Percentiles rank a stretch among this genome's conserved stretches.
phyloP scores from a whole-genome alignment of 352 stramenopile species.

The Phytophthora colocasiae region DNA sequence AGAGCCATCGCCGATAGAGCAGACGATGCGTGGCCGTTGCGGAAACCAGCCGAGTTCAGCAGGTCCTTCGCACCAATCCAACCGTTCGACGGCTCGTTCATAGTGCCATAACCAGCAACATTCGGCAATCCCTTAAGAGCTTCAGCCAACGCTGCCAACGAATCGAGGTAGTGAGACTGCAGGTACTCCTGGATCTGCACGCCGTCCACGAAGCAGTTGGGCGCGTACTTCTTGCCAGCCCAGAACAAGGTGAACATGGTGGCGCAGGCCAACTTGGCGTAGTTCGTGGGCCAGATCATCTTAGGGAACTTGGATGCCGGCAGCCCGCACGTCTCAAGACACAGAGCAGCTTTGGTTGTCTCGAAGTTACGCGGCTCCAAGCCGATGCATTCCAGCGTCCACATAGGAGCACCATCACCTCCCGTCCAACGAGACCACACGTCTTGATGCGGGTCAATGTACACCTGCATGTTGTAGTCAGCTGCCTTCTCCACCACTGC shows the following conservation, averaged over 20 bases:
- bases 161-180: slow-evolving; percentile 86
- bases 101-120: slow-evolving; percentile 86
- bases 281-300: slow-evolving; percentile 94
- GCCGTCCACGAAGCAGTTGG: slow-evolving; percentile 68
- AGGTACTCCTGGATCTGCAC: slow-evolving; percentile 85
- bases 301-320: slow-evolving; percentile 65
- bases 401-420: slow-evolving; percentile 87
- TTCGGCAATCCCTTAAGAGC: slow-evolving; percentile 73
- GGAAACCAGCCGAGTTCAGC: slow-evolving; percentile 48
- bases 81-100: slow-evolving; percentile 88
- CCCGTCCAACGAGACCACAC: slow-evolving; percentile 90
- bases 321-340: slow-evolving; percentile 57
- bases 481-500: slow-evolving; percentile 63
- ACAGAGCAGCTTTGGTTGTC: slow-evolving; percentile 71
- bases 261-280: slow-evolving; percentile 83
- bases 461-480: slow-evolving; percentile 74
- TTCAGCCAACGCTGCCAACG: slow-evolving; percentile 68
- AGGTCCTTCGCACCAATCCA: slow-evolving; percentile 73
- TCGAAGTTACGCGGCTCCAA: slow-evolving; percentile 81
- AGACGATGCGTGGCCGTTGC: slow-evolving; percentile 65
- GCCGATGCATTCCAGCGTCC: slow-evolving; percentile 84
- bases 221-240: slow-evolving; percentile 71
- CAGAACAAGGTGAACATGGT: slow-evolving; percentile 94
- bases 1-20: slow-evolving; percentile 79
- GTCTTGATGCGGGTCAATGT: slow-evolving; percentile 91